phyloP scores from a whole-genome alignment of 2,329 filamentous ascomycete species.

The Talaromyces sp. region DNA sequence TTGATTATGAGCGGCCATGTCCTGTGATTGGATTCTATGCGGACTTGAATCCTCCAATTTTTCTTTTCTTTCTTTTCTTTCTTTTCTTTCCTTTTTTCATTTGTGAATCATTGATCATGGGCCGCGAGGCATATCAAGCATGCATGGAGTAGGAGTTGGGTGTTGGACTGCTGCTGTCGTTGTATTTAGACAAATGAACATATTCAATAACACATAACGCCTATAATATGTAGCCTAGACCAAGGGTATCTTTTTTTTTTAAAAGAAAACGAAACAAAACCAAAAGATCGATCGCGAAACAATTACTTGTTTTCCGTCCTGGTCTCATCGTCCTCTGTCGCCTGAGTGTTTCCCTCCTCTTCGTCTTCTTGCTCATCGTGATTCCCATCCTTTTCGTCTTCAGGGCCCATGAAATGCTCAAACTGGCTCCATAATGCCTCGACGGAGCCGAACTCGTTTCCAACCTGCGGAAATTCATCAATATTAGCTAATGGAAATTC shows the following conservation, averaged over 20 bases:
- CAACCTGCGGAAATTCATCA: constrained; percentile 55
- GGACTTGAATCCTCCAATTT: constrained; percentile 13
- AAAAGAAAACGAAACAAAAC: neutral
- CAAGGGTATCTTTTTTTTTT: neutral
- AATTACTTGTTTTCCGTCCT: neutral
- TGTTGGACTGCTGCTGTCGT: constrained; percentile 18
- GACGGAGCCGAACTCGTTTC: constrained; percentile 95
- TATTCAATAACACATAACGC: neutral
- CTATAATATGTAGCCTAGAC: neutral
- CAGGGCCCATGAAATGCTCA: constrained; percentile 85
- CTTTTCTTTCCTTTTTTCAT: constrained; percentile 20
- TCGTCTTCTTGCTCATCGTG: constrained; percentile 11
- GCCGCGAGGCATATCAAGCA: constrained; percentile 18
- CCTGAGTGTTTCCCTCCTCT: constrained; percentile 3
- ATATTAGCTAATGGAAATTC: neutral
- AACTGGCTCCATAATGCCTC: constrained; percentile 97
- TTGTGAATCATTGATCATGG: constrained; percentile 18
- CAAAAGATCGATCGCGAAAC: neutral
- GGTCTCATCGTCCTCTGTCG: neutral
- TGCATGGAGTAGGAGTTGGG: constrained; percentile 38
- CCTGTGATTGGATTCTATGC: constrained; percentile 6
- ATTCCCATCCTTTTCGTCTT: constrained; percentile 14
- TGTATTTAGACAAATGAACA: constrained; percentile 5
- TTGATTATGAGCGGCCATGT: constrained; percentile 1
- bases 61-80: constrained; percentile 1